Base-by-base conservation (phyloP, 306 rosid genomes). In the Datisca glomerata region DNA sequence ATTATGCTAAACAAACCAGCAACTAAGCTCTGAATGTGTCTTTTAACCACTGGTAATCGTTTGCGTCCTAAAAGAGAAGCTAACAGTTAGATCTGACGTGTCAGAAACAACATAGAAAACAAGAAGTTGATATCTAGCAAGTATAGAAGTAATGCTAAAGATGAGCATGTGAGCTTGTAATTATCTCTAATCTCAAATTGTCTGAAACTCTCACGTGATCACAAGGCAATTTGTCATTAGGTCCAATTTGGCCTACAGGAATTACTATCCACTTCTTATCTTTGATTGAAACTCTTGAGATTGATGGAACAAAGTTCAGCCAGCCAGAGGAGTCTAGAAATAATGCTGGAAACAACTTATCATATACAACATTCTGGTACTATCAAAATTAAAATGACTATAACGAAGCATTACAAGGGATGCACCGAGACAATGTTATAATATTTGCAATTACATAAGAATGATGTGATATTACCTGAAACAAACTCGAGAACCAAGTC, bases 401-500 rank as follows among this genome's bases (percentile, higher is more conserved):
- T 9, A 9, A 24, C 21, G 34, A 24, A 17, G 21, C 25, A 45
- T 4, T 8, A 12, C 28, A 18, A 18, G 31, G 12, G 12, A 5
- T 18, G 40, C 17, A 18, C 39, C 4, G 7, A 3, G 38, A 9
- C 11, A 23, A 18, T 3, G 41, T 20, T 53, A 25, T 25, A 16
- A 69, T 32, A 24, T 47, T 27, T 39, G 35, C 25, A 61, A 48
- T 16, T 31, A 11, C 47, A 24, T 43, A 35, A 41, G 40, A 61
- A 29, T 18, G 21, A 48, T 35, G 24, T 17, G 45, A 47, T 27
- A 35, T 60, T 79, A 87, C 97, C 97, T 72, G 94, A 69, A 55
- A 70, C 85, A 66, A 57, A 77, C 53, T 87, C 94, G 36, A 79
- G 72, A 65, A 87, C 76, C 78, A 87, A 65, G 62, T 72, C 78